phyloP scores from a whole-genome alignment of 2,329 filamentous ascomycete genomes.

The Penicillium brasilianum region DNA sequence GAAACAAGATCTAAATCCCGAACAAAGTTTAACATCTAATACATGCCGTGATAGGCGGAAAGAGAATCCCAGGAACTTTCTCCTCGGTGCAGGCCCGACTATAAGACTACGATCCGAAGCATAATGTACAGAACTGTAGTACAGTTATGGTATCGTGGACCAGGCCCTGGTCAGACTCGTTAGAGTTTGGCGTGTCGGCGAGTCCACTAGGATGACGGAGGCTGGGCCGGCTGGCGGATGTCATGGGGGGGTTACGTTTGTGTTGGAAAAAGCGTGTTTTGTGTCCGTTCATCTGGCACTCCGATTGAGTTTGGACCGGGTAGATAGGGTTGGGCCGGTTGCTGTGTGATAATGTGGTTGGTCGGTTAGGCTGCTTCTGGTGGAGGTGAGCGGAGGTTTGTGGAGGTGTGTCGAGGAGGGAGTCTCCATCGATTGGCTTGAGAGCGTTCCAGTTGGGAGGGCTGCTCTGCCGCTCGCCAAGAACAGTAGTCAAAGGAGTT shows the following conservation, averaged over 20 bases:
- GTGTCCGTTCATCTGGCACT: not conserved
- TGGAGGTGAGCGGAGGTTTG: slow-evolving; percentile 2
- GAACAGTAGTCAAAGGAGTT: not conserved
- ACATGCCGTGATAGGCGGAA: not conserved
- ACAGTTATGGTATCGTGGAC: not conserved
- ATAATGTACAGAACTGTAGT: not conserved
- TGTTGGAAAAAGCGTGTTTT: slow-evolving; percentile 11
- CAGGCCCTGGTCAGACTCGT: not conserved
- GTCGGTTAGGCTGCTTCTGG: slow-evolving; percentile 6
- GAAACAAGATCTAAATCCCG: not conserved
- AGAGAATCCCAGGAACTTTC: not conserved
- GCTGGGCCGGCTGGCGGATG: slow-evolving; percentile 4
- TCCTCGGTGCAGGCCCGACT: not conserved
- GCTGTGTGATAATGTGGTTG: slow-evolving; percentile 19
- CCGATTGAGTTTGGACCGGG: slow-evolving; percentile 32
- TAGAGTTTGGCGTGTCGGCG: not conserved
- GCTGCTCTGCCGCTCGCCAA: not conserved
- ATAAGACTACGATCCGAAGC: not conserved
- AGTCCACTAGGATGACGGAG: not conserved
- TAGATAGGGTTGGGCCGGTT: slow-evolving; percentile 30
- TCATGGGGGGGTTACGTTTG: slow-evolving; percentile 18
- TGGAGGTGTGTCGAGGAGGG: not conserved
- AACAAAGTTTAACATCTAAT: not conserved
- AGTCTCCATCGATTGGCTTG: slow-evolving; percentile 3
- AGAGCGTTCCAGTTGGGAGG: not conserved